Base-by-base conservation (phyloP, 148 eudicot species). In the Vaccinium myrtillus region DNA sequence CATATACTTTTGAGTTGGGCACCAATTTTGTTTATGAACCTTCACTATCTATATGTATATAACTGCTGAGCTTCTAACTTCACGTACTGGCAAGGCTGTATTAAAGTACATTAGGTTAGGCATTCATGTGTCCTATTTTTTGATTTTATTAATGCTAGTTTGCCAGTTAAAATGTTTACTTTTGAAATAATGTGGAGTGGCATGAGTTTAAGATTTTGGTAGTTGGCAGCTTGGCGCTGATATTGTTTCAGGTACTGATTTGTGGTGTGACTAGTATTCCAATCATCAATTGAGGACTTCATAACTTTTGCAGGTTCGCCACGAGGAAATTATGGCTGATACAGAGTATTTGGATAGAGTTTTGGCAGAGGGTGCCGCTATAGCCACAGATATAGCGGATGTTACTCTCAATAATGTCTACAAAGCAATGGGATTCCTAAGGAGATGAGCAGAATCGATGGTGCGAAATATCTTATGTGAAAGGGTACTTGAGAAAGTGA, bases 351-450 rank as follows among this genome's bases (percentile, higher is more conserved):
- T 94, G 90, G 98, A 96, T 85, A 82, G 80, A 76, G 82, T 94
- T 81, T 85, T 96, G 88, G 91, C 96, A 13, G 94, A 94, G 63
- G 99, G 99, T 82, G 94, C 98, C 78, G 88, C 86, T 63, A 92
- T 84, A 86, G 98, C 98, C 85, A 71, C 94, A 69, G 90, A 84
- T 78, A 91, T 93, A 78, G 98, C 98, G 32, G 98, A 96, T 81
- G 85, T 76, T 86, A 93, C 98, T 82, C 85, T 96, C 51, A 83
- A 83, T 80, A 91, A 93, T 87, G 93, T 93, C 39, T 96, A 93
- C 89, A 95, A 94, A 88, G 98, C 99, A 55, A 96, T 93, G 98
- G 99, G 98, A 77, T 96, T 96, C 86, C 86, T 92, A 83, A 88
- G 87, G 58, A 88, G 94, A 89, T 91, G 90, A 94, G 67, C 63